Base-by-base conservation (phyloP, 179 eudicot species). In the Kewa caespitosa region DNA sequence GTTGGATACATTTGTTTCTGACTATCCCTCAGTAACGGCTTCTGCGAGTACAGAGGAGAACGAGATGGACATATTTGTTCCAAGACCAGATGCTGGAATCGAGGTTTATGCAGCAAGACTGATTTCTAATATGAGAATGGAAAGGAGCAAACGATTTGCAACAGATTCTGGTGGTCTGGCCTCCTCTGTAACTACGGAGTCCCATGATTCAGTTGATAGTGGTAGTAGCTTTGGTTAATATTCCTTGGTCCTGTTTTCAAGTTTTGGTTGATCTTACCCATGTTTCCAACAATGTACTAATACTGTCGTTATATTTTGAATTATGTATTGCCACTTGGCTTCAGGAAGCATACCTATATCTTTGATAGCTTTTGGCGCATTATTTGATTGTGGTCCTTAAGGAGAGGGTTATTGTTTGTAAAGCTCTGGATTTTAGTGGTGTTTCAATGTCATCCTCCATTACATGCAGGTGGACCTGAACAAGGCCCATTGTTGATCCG, bases 81-180 rank as follows among this genome's bases (percentile, higher is more conserved):
- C 83, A 0, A 72, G 76, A 14, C 82, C 79, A 30, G 76, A 73
- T 66, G 70, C 79, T 33, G 79, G 83, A 15, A 70, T 80, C 31
- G 83, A 74, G 54, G 76, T 80, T 38, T 80, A 80, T 64, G 83
- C 83, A 23, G 79, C 83, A 48, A 52, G 78, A 76, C 76, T 80
- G 17, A 62, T 75, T 23, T 72, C 74, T 15, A 38, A 61, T 25
- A 64, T 75, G 32, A 70, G 75, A 43, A 74, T 64, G 41, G 82
- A 76, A 17, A 74, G 60, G 46, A 80, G 72, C 82, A 74, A 70
- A 18, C 57, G 68, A 32, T 70, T 37, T 14, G 41, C 39, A 18
- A 32, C 57, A 33, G 66, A 72, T 54, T 65, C 76, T 55, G 27
- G 3, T 48, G 33, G 59, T 12, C 25, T 32, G 38, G 30, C 59